Evolutionary conservation across 2,329 filamentous ascomycete genomes (phyloP).

Genomic region (Exophiala viscosa): DNA sequence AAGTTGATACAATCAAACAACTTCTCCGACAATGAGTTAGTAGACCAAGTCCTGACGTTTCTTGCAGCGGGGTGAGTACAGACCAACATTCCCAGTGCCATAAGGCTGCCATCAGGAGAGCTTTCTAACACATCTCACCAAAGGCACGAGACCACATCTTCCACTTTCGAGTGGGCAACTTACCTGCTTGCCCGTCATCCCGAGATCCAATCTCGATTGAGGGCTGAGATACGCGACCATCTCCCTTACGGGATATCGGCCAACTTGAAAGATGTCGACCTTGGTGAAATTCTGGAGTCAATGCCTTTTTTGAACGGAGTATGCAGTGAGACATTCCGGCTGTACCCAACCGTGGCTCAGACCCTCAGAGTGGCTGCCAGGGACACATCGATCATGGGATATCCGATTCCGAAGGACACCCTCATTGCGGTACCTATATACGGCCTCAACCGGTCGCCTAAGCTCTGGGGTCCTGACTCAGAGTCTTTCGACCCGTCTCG

Average conservation of each 20-base stretch:
- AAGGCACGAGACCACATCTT: constrained; percentile 72
- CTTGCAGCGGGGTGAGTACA: constrained; percentile 59
- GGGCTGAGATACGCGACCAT: constrained; percentile 61
- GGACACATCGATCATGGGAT: constrained; percentile 41
- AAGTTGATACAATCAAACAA: constrained; percentile 66
- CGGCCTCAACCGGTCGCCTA: constrained; percentile 30
- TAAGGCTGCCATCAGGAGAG: background rate
- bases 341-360: constrained; percentile 38
- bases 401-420: constrained; percentile 46
- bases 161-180: constrained; percentile 70
- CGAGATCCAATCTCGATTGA: constrained; percentile 62
- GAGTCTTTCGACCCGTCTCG: constrained; percentile 34
- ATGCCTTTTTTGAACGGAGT: constrained; percentile 57
- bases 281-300: constrained; percentile 55
- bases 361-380: constrained; percentile 39
- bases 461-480: constrained; percentile 32
- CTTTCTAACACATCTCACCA: background rate
- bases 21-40: constrained; percentile 72
- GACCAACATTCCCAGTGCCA: background rate
- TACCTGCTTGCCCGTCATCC: constrained; percentile 66
- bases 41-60: constrained; percentile 87
- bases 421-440: constrained; percentile 42
- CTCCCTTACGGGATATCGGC: constrained; percentile 50
- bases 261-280: background rate
- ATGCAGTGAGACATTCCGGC: constrained; percentile 37